A percentile compares a stretch with the other conserved stretches of the same genome.
phyloP scores from a whole-genome alignment of 345 rosid species.

The Passiflora organensis region DNA sequence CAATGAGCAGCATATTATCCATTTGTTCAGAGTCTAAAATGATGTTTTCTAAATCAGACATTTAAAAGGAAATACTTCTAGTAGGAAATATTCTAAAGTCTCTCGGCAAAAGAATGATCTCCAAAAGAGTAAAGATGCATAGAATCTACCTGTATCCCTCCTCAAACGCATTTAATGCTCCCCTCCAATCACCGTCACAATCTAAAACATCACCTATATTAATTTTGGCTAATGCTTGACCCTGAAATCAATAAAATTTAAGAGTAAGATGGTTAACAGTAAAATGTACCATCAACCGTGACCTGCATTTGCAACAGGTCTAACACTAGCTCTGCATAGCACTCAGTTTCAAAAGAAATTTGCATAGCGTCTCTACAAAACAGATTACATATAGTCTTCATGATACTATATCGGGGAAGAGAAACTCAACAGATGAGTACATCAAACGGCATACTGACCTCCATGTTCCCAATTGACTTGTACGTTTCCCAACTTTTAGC shows the following conservation, averaged over 20 bases:
- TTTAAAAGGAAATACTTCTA: too few relatives aligned
- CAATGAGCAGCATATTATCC: too few relatives aligned
- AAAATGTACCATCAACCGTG: constrained; percentile 5
- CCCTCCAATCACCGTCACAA: constrained; percentile 61
- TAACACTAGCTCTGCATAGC: constrained; percentile 5
- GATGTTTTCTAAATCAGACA: background rate
- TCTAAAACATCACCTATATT: constrained; percentile 74
- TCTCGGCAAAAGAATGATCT: constrained; percentile 5
- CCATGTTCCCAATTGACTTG: constrained; percentile 68
- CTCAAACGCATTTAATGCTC: constrained; percentile 69
- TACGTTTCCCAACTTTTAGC: constrained; percentile 58
- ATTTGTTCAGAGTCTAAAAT: too few relatives aligned
- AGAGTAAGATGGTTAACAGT: constrained; percentile 19
- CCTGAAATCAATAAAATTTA: constrained; percentile 44
- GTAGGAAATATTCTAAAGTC: too few relatives aligned
- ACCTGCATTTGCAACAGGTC: constrained; percentile 8
- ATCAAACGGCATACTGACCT: constrained; percentile 41
- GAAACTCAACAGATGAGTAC: too few relatives aligned
- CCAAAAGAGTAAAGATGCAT: background rate
- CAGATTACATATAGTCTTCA: too few relatives aligned
- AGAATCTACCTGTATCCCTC: constrained; percentile 62
- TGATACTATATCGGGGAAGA: too few relatives aligned
- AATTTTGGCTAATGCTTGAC: constrained; percentile 81
- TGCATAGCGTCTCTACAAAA: background rate
- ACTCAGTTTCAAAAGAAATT: constrained; percentile 6